These are phyloP conservation scores for Tricholoma saponaceum DNA, from an alignment of 768 basidiomycete species.

Conservation along the genomic window DNA sequence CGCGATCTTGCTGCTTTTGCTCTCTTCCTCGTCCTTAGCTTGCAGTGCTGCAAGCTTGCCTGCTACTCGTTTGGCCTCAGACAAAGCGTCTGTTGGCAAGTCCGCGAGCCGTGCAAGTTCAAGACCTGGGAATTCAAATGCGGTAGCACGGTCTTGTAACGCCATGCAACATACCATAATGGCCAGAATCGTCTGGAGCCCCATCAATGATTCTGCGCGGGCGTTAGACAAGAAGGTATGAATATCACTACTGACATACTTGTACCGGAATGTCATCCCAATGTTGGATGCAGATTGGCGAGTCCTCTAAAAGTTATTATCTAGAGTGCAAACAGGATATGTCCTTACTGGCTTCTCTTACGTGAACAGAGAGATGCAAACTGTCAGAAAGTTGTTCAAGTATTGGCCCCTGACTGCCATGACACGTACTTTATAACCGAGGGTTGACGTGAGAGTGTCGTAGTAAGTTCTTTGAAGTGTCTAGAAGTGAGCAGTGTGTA, in stretches of 20 bases:
- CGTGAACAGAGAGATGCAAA: slow-evolving; percentile 79
- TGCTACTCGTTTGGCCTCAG: slow-evolving; percentile 60
- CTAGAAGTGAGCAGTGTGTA: slow-evolving; percentile 28
- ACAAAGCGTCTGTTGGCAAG: slow-evolving; percentile 68
- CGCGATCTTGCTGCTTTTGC: slow-evolving; percentile 54
- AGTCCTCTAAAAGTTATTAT: slow-evolving; percentile 39
- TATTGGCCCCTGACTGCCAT: background rate
- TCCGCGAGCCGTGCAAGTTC: slow-evolving; percentile 88
- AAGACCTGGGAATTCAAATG: slow-evolving; percentile 50
- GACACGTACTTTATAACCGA: slow-evolving; percentile 67
- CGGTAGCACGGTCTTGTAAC: background rate
- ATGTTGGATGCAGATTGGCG: slow-evolving; percentile 51
- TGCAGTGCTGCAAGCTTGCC: slow-evolving; percentile 55
- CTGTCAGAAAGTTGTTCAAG: slow-evolving; percentile 33
- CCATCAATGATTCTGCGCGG: slow-evolving; percentile 68
- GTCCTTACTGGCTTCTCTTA: slow-evolving; percentile 21
- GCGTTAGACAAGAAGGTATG: background rate
- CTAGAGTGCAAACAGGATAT: background rate
- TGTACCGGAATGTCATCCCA: slow-evolving; percentile 77
- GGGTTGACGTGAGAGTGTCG: slow-evolving; percentile 71
- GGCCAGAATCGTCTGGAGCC: slow-evolving; percentile 50
- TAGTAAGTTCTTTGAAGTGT: slow-evolving; percentile 78
- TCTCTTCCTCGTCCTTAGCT: slow-evolving; percentile 52
- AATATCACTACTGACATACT: slow-evolving; percentile 31
- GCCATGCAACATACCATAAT: slow-evolving; percentile 56